phyloP scores from a whole-genome alignment of 768 basidiomycete genomes.

The Phylloporus sp. region DNA sequence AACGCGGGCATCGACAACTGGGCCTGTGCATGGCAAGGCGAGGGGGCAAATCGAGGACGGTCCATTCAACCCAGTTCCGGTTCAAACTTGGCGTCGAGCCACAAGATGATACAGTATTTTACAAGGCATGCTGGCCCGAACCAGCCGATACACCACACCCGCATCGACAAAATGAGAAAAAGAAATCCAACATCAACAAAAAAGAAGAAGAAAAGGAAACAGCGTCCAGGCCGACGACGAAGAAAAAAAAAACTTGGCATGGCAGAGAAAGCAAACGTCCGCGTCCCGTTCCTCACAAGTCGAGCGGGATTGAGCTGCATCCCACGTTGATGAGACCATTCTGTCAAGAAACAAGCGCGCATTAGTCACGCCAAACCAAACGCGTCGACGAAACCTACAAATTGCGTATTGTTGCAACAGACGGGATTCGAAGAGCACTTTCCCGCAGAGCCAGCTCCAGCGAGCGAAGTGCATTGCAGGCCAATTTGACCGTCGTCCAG shows the following conservation, averaged over 20 bases:
- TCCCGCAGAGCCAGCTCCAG: constrained; percentile 23
- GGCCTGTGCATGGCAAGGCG: constrained; percentile 10
- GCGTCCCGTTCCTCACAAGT: constrained; percentile 4
- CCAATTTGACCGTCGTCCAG: constrained; percentile 11
- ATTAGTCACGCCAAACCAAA: background rate
- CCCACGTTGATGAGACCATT: constrained; percentile 25
- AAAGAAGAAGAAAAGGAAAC: too few relatives aligned
- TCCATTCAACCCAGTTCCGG: background rate
- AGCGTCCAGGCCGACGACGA: constrained; percentile 18
- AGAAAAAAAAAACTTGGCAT: constrained; percentile 13
- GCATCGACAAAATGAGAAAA: constrained; percentile 16
- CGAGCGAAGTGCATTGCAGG: constrained; percentile 15
- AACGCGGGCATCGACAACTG: constrained; percentile 1
- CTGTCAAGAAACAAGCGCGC: constrained; percentile 3
- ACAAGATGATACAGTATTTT: constrained; percentile 15
- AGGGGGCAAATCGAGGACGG: constrained; percentile 26
- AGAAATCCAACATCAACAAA: constrained; percentile 21
- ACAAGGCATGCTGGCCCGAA: constrained; percentile 6
- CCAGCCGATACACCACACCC: constrained; percentile 9
- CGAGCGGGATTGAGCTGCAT: constrained; percentile 19
- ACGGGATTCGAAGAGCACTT: constrained; percentile 17
- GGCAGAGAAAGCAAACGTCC: constrained; percentile 20
- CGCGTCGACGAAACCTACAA: constrained; percentile 2
- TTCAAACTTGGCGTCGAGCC: background rate
- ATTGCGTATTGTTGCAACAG: constrained; percentile 20